Base-by-base conservation (phyloP, 2,329 filamentous ascomycete genomes). In the Emergomyces orientalis region DNA sequence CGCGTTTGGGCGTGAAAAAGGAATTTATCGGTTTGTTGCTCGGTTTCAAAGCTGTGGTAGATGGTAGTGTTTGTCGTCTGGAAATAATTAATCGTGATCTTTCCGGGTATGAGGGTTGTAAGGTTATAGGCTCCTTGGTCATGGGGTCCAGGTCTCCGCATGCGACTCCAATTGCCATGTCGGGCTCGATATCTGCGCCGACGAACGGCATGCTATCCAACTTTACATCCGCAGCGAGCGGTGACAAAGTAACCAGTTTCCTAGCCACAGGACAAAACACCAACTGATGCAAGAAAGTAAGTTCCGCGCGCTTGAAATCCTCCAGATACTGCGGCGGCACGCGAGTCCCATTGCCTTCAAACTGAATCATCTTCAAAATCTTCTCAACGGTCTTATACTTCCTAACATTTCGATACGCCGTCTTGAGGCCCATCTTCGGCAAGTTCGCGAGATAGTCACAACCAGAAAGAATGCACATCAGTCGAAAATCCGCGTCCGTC, bases 401-500 rank as follows among this genome's bases (percentile, higher is more conserved):
- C 64, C 93, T 86, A 64, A 99, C 83, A 79, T 94, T 85, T 54
- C 91, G 87, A 75, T 99, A 89, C 0, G 94, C 93, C 6, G 92
- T 97, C 80, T 97, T 97, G 62, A 99, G 76, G 0, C 94, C 94
- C 75, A 99, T 86, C 59, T 88, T 88, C 63, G 86, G 87, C 65
- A 99, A 89, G 63, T 88, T 89, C 2, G 87, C 80, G n/a, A 97
- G 82, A 74, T 99, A 99, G 73, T 99, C 94, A 73, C 94, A 99
- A 8, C 94, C 94, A 72, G 91, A 96, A 64, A 99, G 78, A 68
- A 99, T 99, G 49, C 92, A 91, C 94, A 99, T 99, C 61, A 86
- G 87, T 64, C 94, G 85, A 70, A 99, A 99, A 68, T 97, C 90
- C 11, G 82, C 81, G 73, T 97, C 93, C 1, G 90, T 89, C 93